phyloP scores from a whole-genome alignment of 805 yeast species.

The Saccharomycopsis capsularis region DNA sequence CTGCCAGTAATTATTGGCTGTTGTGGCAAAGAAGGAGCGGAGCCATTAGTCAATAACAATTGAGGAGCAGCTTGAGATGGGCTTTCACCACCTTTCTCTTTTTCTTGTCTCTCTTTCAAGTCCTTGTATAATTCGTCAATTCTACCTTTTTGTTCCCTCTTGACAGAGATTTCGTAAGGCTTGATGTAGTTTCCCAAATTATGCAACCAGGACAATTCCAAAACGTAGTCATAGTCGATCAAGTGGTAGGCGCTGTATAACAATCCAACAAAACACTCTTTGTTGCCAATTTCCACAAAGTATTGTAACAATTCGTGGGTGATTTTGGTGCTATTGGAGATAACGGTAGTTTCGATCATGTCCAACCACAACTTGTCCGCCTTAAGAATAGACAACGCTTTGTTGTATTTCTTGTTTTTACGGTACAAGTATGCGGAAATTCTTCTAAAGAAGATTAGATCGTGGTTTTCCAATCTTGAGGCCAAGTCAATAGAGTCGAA shows the following conservation, averaged over 20 bases:
- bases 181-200: conserved; percentile 75
- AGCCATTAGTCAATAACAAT: conserved; percentile 76
- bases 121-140: conserved; percentile 62
- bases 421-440: conserved; percentile 92
- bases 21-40: neutral
- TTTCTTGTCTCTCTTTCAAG: conserved; percentile 60
- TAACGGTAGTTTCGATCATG: conserved; percentile 85
- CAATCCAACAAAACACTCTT: conserved; percentile 88
- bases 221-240: conserved; percentile 73
- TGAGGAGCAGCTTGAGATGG: conserved; percentile 43
- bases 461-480: conserved; percentile 85
- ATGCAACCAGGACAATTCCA: conserved; percentile 89
- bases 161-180: conserved; percentile 84
- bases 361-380: conserved; percentile 92
- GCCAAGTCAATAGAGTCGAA: conserved; percentile 92
- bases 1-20: conserved; percentile 25
- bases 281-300: conserved; percentile 95
- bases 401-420: conserved; percentile 88
- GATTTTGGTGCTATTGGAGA: conserved; percentile 69
- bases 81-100: conserved; percentile 42
- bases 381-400: conserved; percentile 82
- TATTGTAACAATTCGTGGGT: conserved; percentile 84
- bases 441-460: conserved; percentile 86
- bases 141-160: conserved; percentile 68
- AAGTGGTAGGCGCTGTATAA: conserved; percentile 79